Evolutionary conservation across 768 basidiomycete genomes (phyloP).

Genomic region (Tulasnella sp.): DNA sequence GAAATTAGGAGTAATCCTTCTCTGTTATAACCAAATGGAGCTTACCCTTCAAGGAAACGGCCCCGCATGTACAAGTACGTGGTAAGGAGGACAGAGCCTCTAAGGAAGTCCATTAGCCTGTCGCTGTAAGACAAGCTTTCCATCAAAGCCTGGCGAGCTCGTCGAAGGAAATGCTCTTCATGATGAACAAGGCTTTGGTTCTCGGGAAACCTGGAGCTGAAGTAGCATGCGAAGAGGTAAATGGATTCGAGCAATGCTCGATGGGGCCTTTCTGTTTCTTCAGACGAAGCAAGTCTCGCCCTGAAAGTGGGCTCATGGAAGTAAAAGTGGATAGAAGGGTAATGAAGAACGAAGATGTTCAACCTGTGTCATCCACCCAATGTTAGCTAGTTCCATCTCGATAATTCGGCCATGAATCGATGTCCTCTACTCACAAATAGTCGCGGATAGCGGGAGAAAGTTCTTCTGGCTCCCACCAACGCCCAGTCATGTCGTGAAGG

Average conservation of each 20-base stretch:
- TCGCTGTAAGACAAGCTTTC: conserved; percentile 19
- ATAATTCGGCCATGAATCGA: background rate
- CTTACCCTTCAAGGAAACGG: conserved; percentile 10
- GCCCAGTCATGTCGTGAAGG: background rate
- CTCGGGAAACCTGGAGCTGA: conserved; percentile 4
- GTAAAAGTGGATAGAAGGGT: background rate
- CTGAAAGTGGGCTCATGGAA: conserved; percentile 5
- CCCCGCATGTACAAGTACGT: conserved; percentile 12
- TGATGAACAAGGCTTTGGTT: conserved; percentile 5
- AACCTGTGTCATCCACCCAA: background rate
- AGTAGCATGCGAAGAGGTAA: conserved; percentile 21
- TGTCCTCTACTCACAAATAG: background rate
- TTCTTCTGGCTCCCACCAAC: conserved; percentile 9
- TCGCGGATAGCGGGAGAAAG: background rate
- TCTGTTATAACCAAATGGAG: background rate
- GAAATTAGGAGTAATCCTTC: background rate
- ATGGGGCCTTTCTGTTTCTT: conserved; percentile 7
- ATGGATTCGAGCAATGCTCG: conserved; percentile 17
- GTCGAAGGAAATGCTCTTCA: conserved; percentile 17
- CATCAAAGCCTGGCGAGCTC: conserved; percentile 18
- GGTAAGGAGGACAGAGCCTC: background rate
- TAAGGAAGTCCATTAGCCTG: conserved; percentile 14
- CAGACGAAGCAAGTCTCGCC: background rate
- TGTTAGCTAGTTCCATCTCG: too few relatives aligned
- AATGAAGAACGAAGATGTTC: conserved; percentile 3